Evolutionary conservation across 2,329 filamentous ascomycete species (phyloP).

Genomic region (Monosporascus sp.): DNA sequence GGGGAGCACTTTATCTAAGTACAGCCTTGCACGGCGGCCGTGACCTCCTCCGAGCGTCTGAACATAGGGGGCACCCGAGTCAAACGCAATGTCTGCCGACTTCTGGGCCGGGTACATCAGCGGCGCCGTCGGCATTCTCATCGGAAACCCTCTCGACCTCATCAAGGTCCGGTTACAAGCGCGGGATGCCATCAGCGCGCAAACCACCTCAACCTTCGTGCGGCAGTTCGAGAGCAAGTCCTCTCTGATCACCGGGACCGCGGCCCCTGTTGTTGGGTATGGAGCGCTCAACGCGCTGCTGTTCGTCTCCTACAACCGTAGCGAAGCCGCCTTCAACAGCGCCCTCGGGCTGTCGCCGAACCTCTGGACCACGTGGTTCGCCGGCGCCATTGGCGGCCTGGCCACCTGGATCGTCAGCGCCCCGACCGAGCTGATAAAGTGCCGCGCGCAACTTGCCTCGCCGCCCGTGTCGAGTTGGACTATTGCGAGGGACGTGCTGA

Average conservation of each 20-base stretch:
- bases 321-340: constrained; percentile 55
- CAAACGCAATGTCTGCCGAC: constrained; percentile 65
- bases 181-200: constrained; percentile 26
- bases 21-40: too few relatives aligned
- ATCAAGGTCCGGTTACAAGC: constrained; percentile 71
- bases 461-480: constrained; percentile 51
- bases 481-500: constrained; percentile 58
- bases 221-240: constrained; percentile 30
- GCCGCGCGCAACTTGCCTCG: constrained; percentile 65
- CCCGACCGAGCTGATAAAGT: constrained; percentile 88
- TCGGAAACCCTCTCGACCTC: constrained; percentile 81
- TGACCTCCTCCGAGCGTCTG: not conserved
- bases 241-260: constrained; percentile 57
- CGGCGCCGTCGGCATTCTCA: constrained; percentile 77
- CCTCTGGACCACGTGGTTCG: constrained; percentile 66
- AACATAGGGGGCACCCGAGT: not conserved
- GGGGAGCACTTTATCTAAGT: too few relatives aligned
- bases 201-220: constrained; percentile 15
- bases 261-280: constrained; percentile 83
- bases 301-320: constrained; percentile 85
- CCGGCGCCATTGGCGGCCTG: constrained; percentile 75
- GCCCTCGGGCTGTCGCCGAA: constrained; percentile 33
- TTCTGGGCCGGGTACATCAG: constrained; percentile 93
- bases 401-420: constrained; percentile 82
- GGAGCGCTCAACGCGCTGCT: constrained; percentile 86